Base-by-base conservation (phyloP, 306 rosid species). In the Cicer cuneatum region DNA sequence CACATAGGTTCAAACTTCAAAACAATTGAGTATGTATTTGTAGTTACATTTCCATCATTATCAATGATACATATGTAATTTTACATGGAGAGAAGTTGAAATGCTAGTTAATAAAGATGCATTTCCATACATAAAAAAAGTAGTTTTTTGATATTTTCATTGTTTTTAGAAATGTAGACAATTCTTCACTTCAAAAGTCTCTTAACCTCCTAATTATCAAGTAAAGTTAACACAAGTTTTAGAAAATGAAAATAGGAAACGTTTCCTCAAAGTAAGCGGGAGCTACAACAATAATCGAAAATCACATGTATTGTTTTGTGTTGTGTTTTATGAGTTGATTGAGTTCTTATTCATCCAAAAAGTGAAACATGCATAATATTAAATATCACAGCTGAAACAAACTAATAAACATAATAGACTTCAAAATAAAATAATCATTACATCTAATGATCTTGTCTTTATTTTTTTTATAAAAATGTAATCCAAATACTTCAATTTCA, bases 381-480 rank as follows among this genome's bases (percentile, higher is more conserved):
- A 72, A 15, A 65, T 7, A 48, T 65, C 57, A 72, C 43, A 56
- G 56, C 59, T 73, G 24, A 73, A 76, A 62, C 40, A 46, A 48
- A 52, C 15, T 52, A 57, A 77, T 7, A 41, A 39, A 65, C 57
- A 5, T 21, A 19, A 18, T 39, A 16, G 38, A 66, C 13, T 39
- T 19, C 6, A 21, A n/a, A 53, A 7, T 12, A 46, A 68, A 41
- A 71, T 10, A 16, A 7, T 0, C 56, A 77, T 19, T 29, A 58
- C 10, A 16, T 51, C 16, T 52, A 63, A 62, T 38, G 41, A 75
- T 56, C 29, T 7, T 12, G 18, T 5, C 0, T 2, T 16, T 3
- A 10, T 64, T 65, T 4, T 19, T 11, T 18, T 10, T 2, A 40
- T 5, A 21, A 39, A 6, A 43, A 58, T 15, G 2, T 43, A 13